These are phyloP conservation scores for Ophiostoma triangulosporum DNA, from an alignment of 2,329 filamentous ascomycete genomes.

Conservation along the genomic window DNA sequence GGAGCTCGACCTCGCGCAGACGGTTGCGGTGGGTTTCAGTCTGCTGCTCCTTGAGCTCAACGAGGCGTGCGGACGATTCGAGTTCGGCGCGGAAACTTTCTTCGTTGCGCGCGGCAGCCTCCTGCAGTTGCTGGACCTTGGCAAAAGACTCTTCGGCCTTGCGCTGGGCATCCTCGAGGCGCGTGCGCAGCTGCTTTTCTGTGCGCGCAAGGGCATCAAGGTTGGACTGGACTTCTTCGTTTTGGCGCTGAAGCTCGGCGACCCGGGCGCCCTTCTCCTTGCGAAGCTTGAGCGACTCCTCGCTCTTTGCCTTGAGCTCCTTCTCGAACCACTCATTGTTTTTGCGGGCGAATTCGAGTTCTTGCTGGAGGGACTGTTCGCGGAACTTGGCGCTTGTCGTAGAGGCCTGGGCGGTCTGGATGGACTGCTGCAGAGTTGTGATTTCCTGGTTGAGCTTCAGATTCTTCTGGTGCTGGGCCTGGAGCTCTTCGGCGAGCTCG, in stretches of 20 bases:
- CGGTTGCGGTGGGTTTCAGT: constrained; percentile 58
- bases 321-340: constrained; percentile 89
- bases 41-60: constrained; percentile 68
- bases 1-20: constrained; percentile 53
- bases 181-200: constrained; percentile 66
- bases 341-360: constrained; percentile 74
- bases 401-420: constrained; percentile 69
- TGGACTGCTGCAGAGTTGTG: constrained; percentile 64
- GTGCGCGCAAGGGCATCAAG: constrained; percentile 66
- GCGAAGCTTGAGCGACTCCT: constrained; percentile 76
- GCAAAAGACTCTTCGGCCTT: constrained; percentile 76
- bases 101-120: constrained; percentile 67
- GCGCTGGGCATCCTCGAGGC: constrained; percentile 69
- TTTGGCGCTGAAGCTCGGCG: constrained; percentile 72
- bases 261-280: constrained; percentile 91
- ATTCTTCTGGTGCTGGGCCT: constrained; percentile 78
- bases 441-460: constrained; percentile 74
- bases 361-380: constrained; percentile 80
- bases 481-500: constrained; percentile 71
- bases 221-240: constrained; percentile 69
- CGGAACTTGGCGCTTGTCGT: constrained; percentile 76
- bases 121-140: constrained; percentile 74
- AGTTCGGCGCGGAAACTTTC: constrained; percentile 80
- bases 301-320: constrained; percentile 80
- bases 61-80: constrained; percentile 65